Base-by-base conservation (phyloP, 1,284 basidiomycete species). In the Ustilago crameri region DNA sequence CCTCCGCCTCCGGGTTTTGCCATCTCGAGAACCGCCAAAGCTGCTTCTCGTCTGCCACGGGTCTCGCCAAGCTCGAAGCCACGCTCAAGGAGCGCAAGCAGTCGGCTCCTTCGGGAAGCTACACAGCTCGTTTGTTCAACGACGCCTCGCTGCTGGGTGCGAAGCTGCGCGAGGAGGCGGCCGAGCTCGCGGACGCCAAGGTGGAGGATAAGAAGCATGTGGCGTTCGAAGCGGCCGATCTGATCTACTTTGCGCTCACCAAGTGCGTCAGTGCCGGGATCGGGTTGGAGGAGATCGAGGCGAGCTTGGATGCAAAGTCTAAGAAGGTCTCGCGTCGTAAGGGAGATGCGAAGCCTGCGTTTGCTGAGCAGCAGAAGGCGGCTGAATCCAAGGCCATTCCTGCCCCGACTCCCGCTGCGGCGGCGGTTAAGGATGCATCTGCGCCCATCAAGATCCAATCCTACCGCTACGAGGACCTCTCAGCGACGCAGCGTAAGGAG, bases 91-190 rank as follows among this genome's bases (percentile, higher is more conserved):
- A 90, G 3, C 88, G 96, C 43, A 86, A 91, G 50, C 85, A 85
- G 42, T 88, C 88, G 24, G 93, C 95, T 0, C 95, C 94, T 0
- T 89, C 91, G 66, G 95, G 93, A 1, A 94, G 92, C 9, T 99
- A 99, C 85, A 98, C 96, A 14, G 90, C 89, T 54, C 87, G 93
- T 44, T 85, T 99, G 23, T 98, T 98, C 84, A 87, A 88, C 57
- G 93, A 98, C 78, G 85, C 90, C 10, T 88, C 88, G 47, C 87
- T 99, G 20, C 87, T 98, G 43, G 88, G 87, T 51, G 90, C 94
- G 51, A 99, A 99, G 86, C 93, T 99, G 66, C 93, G 92, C 89
- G 96, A 99, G 84, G 96, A 99, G 84, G 96, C 96, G 0, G 93
- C 95, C 78, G 96, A 99, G 84, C 88, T 99, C 14, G 95, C 94